Base-by-base conservation (phyloP, 176 grass and related monocot genomes). In the Rhipidocladum racemiflorum region DNA sequence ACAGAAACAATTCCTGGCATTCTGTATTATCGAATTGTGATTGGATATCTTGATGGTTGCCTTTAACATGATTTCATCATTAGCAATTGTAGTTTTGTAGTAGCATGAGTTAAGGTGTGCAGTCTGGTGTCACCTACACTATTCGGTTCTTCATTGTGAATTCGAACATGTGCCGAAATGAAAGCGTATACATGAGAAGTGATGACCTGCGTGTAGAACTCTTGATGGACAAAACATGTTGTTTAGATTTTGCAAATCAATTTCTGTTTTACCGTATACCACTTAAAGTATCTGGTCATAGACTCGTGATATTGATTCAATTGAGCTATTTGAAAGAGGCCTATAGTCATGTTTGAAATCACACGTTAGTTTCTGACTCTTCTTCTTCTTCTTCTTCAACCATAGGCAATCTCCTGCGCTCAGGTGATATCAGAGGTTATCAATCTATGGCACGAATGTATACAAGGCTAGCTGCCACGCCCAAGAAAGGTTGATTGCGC, bases 401-500 rank as follows among this genome's bases (percentile, higher is more conserved):
- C 28, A n/a, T 76, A 97, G 89, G 94, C 25, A 97, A 94, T 84
- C 94, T 97, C 68, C 78, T 97, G 16, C 84, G 94, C 11, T 97
- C 94, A 2, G 94, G 91, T 0, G 94, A 97, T 76, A 63, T 88
- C 27, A 88, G 89, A 61, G 91, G 94, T 25, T 97, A 86, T 43
- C 89, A 89, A 70, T 97, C 94, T 17, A 97, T 94, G 94, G 94
- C 91, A 54, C 85, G 70, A 66, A 97, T 97, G 94, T 97, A 94
- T 74, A 88, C 91, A 55, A 87, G 91, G 57, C 79, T 97, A 32
- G 89, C 91, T 61, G 91, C 91, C 44, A 88, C 91, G 85, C 91
- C 94, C 78, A 97, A 90, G 80, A 97, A 91, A 77, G 63, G 76
- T 65, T 92, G 75, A 49, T 30, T 54, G 67, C 21, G 28, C 7